These are phyloP conservation scores for Phytophthora sansomeana DNA, from an alignment of 352 stramenopile genomes.

Conservation along the genomic window DNA sequence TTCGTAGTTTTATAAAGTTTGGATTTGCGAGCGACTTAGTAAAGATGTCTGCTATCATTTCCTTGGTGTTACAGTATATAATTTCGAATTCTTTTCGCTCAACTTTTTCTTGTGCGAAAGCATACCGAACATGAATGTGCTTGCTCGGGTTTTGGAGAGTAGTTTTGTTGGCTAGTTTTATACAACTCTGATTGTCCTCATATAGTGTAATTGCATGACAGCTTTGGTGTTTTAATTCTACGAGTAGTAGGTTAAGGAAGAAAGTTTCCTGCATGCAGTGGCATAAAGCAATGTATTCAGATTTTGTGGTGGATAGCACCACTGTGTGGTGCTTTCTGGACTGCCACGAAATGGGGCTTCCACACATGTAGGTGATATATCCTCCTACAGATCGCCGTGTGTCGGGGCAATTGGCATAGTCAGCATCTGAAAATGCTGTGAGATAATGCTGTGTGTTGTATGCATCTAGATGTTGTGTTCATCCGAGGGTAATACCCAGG, in stretches of 20 bases:
- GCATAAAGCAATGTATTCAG: constrained; percentile 31
- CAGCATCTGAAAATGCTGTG: constrained; percentile 16
- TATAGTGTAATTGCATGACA: constrained; percentile 17
- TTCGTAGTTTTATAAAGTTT: background rate
- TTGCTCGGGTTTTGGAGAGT: constrained; percentile 39
- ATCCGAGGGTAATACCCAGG: constrained; percentile 19
- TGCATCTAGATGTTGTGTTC: background rate
- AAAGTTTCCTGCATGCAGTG: constrained; percentile 28
- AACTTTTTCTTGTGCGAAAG: constrained; percentile 45
- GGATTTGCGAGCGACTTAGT: background rate
- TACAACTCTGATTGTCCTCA: constrained; percentile 51
- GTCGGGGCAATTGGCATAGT: constrained; percentile 39
- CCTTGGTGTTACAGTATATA: constrained; percentile 7
- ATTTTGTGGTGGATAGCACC: constrained; percentile 34
- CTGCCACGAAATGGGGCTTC: constrained; percentile 29
- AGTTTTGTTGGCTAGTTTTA: constrained; percentile 42
- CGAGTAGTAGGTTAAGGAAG: constrained; percentile 11
- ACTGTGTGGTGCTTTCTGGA: constrained; percentile 33
- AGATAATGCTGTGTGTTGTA: constrained; percentile 5
- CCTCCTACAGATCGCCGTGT: constrained; percentile 27
- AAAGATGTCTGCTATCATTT: constrained; percentile 24
- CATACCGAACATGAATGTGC: constrained; percentile 46
- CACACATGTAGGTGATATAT: constrained; percentile 21
- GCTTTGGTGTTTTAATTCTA: background rate
- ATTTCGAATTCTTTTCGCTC: constrained; percentile 30